Base-by-base conservation (phyloP, 225 moss, liverwort and hornwort genomes). In the Polytrichum commune region DNA sequence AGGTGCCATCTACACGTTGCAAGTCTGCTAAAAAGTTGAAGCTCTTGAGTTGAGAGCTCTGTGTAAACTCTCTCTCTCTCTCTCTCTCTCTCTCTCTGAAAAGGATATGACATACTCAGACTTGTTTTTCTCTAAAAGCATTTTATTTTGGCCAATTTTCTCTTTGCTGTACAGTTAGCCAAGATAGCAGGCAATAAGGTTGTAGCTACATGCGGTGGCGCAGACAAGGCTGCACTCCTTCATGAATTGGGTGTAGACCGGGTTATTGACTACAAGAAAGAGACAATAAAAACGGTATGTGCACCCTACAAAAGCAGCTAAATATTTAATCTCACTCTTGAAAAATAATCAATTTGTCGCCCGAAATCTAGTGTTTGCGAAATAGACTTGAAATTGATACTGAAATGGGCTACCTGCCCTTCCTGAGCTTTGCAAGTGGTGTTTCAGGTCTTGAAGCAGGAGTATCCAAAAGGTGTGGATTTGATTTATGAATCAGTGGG, bases 401-500 rank as follows among this genome's bases (percentile, higher is more conserved):
- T 6, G 7, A 29, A 32, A 7, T 32, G 9, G 13, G 38, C 3
- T 38, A 38, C 62, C 16, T 20, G 30, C 53, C 53, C 63, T 18
- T 53, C 3, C 27, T 35, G 16, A 63, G 28, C 16, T 63, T 23
- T 66, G 3, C 46, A 8, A n/a, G 8, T 53, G 23, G 6, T 19
- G 23, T 55, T 56, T 18, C 81, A 96, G 96, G 97, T 95, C 32
- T 76, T 98, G 79, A 88, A 90, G 82, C 77, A 72, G 70, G 98
- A 98, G 65, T 98, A 84, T 73, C 84, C 98, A 2, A 75, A 75
- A 64, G 98, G 98, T 60, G 82, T 98, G 58, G 72, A 98, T 71
- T 60, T 98, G n/a, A 76, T 98, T 35, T 98, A 98, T 70, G 98
- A 98, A 70, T 98, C 98, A 20, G 98, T 98, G 0, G 98, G 98